Conservation (phyloP, 352 stramenopile genomes). For the Pelagophyceae sp. region DNA sequence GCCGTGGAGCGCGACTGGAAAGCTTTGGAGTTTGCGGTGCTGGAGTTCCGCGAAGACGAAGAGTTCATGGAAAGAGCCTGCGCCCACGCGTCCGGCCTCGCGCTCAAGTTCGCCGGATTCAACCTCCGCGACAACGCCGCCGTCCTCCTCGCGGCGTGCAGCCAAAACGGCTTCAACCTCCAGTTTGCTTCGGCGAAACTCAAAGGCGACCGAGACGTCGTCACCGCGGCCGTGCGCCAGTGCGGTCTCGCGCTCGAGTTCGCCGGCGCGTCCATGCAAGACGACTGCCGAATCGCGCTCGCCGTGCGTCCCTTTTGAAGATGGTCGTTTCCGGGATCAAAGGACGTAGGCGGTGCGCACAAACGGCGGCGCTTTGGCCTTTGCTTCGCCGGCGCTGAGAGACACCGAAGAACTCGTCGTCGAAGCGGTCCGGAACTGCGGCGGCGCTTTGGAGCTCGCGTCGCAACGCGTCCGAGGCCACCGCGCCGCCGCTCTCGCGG, state of each 20-base stretch:
- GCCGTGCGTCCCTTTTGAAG: too few relatives aligned
- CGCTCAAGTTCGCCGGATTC: not conserved
- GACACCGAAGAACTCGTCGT: too few relatives aligned
- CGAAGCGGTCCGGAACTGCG: constrained; percentile 29
- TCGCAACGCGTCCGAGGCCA: constrained; percentile 35
- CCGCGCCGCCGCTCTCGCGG: constrained; percentile 42
- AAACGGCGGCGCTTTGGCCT: too few relatives aligned
- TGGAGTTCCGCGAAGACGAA: not conserved
- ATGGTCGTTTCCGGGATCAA: too few relatives aligned
- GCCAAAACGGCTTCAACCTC: not conserved
- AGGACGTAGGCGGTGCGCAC: too few relatives aligned
- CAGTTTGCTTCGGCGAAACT: too few relatives aligned
- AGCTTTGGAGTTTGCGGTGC: not conserved
- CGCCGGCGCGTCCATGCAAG: too few relatives aligned
- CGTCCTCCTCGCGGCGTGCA: not conserved
- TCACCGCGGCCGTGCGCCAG: too few relatives aligned
- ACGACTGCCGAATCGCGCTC: too few relatives aligned
- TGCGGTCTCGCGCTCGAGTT: too few relatives aligned
- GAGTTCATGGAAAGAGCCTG: not conserved
- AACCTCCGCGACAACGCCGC: not conserved
- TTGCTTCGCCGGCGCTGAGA: too few relatives aligned
- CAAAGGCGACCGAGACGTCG: too few relatives aligned
- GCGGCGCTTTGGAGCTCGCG: constrained; percentile 36
- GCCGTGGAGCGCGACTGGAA: not conserved
- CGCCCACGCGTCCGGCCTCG: not conserved